Evolutionary conservation across 768 basidiomycete species (phyloP).

Genomic region (Sutorius australiensis): DNA sequence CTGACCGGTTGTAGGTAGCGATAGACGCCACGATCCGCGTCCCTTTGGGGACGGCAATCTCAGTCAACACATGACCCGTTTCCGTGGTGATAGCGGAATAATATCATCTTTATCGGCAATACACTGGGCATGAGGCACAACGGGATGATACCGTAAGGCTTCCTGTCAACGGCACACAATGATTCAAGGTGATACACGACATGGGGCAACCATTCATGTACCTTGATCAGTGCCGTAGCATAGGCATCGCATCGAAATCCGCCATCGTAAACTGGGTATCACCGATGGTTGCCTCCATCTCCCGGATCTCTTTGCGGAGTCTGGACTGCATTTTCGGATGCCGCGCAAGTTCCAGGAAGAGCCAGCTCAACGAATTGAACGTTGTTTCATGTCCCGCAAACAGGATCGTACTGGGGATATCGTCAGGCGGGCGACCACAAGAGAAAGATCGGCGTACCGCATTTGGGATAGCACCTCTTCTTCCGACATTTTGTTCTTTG

Average conservation of each 20-base stretch:
- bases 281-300: constrained; percentile 5
- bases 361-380: constrained; percentile 56
- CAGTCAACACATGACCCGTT: constrained; percentile 40
- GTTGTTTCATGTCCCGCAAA: constrained; percentile 60
- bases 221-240: constrained; percentile 36
- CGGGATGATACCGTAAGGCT: constrained; percentile 46
- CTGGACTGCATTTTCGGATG: constrained; percentile 54
- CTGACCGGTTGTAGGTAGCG: constrained; percentile 52
- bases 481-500: constrained; percentile 23
- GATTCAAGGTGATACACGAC: neutral
- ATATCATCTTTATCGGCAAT: constrained; percentile 50
- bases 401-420: constrained; percentile 40
- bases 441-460: constrained; percentile 15
- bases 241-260: constrained; percentile 55
- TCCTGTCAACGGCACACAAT: constrained; percentile 32
- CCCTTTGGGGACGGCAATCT: constrained; percentile 49
- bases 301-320: constrained; percentile 41
- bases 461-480: constrained; percentile 16
- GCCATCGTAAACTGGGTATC: constrained; percentile 16
- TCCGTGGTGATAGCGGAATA: constrained; percentile 48
- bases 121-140: constrained; percentile 51
- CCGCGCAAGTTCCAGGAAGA: constrained; percentile 57
- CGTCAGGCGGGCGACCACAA: neutral
- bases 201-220: constrained; percentile 14
- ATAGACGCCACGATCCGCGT: constrained; percentile 51